Percentiles rank a stretch among this genome's conserved stretches.
These are phyloP conservation scores for Yueomyces sinensis DNA, from an alignment of 805 yeast genomes.

Conservation along the genomic window DNA sequence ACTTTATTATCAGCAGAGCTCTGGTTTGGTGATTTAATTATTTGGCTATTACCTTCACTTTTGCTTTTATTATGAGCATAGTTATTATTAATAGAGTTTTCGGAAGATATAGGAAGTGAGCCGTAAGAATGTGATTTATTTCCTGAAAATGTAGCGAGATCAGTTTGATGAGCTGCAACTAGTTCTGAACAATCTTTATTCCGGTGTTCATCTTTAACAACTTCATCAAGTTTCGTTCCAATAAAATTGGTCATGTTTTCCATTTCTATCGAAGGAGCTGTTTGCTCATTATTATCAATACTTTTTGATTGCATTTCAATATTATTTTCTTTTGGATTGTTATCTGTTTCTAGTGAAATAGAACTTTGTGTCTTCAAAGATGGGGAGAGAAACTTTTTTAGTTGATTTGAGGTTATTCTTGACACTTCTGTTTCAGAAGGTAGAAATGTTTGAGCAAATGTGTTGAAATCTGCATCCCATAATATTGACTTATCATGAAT, in stretches of 20 bases:
- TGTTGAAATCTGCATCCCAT: slow-evolving; percentile 78
- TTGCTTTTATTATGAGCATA: neutral
- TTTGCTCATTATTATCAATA: neutral
- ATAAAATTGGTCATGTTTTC: neutral
- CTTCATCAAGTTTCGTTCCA: neutral
- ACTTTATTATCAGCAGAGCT: slow-evolving; percentile 32
- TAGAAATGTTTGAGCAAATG: slow-evolving; percentile 63
- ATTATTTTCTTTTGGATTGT: neutral
- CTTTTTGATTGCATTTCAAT: neutral
- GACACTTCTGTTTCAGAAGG: slow-evolving; percentile 93
- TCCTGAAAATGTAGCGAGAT: neutral
- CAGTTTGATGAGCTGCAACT: neutral
- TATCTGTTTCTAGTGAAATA: neutral
- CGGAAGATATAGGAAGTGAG: neutral
- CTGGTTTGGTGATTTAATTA: neutral
- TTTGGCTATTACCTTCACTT: neutral
- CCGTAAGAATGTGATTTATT: neutral
- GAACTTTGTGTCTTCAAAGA: slow-evolving; percentile 3
- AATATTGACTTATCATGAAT: slow-evolving; percentile 71
- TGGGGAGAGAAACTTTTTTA: slow-evolving; percentile 46
- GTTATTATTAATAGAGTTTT: neutral
- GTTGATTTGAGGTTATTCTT: slow-evolving; percentile 76
- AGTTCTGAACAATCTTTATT: neutral
- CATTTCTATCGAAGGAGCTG: no score
- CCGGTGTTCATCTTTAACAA: neutral